These are phyloP conservation scores for Solanum chilense DNA, from an alignment of 257 asterid species.

Conservation along the genomic window DNA sequence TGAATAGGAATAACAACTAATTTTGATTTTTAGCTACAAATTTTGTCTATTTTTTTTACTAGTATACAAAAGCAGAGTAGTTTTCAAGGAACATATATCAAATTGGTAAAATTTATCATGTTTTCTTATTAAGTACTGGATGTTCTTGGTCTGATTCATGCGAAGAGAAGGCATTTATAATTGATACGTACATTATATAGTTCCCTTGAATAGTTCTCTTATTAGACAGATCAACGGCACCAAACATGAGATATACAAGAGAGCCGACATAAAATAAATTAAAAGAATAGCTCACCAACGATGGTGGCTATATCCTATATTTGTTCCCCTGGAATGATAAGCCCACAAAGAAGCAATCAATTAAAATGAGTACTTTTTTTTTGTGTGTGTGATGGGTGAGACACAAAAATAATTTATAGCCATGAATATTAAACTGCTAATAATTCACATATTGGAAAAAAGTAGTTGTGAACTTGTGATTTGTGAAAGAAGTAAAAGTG, in stretches of 20 bases:
- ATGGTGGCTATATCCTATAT: neutral
- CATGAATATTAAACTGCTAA: neutral
- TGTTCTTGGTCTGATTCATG: too few relatives aligned
- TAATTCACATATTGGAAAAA: neutral
- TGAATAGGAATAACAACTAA: neutral
- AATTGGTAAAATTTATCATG: neutral
- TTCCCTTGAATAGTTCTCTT: neutral
- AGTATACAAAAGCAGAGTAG: neutral
- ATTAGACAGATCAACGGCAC: neutral
- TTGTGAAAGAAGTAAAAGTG: neutral
- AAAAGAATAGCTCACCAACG: neutral
- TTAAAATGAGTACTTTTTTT: neutral
- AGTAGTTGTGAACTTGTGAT: neutral
- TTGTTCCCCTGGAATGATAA: neutral
- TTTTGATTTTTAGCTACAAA: neutral
- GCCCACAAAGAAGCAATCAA: neutral
- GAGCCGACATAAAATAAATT: neutral
- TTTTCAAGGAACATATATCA: neutral
- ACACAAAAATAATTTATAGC: neutral
- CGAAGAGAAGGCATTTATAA: neutral
- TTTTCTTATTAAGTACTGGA: neutral
- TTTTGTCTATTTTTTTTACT: neutral
- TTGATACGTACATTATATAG: neutral
- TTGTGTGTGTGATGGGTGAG: too few relatives aligned
- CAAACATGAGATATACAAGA: neutral